These are phyloP conservation scores for Breviolum minutum DNA, from an alignment of 73 alveolate genomes.

Conservation along the genomic window DNA sequence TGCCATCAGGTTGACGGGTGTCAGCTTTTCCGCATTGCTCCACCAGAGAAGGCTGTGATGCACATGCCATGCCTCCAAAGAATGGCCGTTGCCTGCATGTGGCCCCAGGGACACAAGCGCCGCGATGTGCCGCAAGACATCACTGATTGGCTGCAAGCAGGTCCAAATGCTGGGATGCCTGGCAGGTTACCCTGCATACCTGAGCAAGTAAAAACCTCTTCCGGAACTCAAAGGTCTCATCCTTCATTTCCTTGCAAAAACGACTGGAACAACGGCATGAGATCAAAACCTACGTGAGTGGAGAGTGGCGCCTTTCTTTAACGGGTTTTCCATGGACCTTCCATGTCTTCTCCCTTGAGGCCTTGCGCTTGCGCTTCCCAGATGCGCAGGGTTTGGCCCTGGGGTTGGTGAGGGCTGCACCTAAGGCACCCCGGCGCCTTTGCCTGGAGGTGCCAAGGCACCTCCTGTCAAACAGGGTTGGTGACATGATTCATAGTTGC, in stretches of 20 bases:
- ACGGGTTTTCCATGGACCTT: too few relatives aligned
- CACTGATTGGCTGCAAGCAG: conserved; percentile 30
- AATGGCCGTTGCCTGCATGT: too few relatives aligned
- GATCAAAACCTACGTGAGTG: too few relatives aligned
- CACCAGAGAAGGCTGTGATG: conserved; percentile 28
- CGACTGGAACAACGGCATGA: too few relatives aligned
- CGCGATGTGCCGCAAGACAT: conserved; percentile 86
- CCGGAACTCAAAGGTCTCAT: too few relatives aligned
- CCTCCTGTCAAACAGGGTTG: background rate
- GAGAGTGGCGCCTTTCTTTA: too few relatives aligned
- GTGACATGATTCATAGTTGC: background rate
- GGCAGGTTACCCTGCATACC: too few relatives aligned
- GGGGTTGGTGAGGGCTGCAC: conserved; percentile 41
- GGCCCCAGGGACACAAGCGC: conserved; percentile 56
- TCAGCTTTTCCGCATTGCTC: conserved; percentile 66
- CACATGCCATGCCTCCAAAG: background rate
- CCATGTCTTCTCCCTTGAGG: background rate
- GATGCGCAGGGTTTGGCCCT: conserved; percentile 46
- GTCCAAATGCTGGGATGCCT: conserved; percentile 7
- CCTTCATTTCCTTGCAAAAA: too few relatives aligned
- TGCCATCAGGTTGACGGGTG: conserved; percentile 50
- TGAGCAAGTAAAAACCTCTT: too few relatives aligned
- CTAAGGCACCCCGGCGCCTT: conserved; percentile 49
- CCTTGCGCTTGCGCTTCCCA: conserved; percentile 36
- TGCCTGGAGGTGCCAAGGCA: conserved; percentile 72